Conservation (phyloP, 176 grass and related monocot genomes). For the Otatea glauca region DNA sequence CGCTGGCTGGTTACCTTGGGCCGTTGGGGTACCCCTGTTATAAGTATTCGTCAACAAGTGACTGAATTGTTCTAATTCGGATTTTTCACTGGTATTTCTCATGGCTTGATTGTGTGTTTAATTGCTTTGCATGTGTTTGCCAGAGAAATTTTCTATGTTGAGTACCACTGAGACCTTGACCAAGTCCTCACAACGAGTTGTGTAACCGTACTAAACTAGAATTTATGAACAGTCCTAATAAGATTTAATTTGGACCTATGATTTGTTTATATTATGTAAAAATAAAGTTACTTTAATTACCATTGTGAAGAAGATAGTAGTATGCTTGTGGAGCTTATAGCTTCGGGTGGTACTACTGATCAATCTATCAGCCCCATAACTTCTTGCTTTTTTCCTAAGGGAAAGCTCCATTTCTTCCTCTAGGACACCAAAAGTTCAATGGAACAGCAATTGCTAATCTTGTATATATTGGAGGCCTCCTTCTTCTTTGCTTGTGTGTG, state of each 20-base stretch:
- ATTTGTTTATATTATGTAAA: slow-evolving; percentile 20
- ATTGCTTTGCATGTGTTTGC: slow-evolving; percentile 21
- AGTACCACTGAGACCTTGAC: slow-evolving; percentile 6
- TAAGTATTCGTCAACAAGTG: too few species aligned
- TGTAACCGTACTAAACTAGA: slow-evolving; percentile 39
- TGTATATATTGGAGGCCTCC: too few species aligned
- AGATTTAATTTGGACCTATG: neutral
- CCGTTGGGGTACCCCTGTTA: too few species aligned
- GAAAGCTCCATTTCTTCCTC: neutral
- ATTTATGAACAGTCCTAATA: slow-evolving; percentile 33
- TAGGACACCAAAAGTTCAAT: neutral
- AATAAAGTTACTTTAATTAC: slow-evolving; percentile 22
- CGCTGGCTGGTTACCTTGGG: too few species aligned
- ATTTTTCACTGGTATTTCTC: slow-evolving; percentile 24
- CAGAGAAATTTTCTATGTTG: slow-evolving; percentile 31
- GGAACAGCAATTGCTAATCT: neutral
- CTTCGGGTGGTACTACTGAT: neutral
- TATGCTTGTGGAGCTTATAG: neutral
- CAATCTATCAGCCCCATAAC: neutral
- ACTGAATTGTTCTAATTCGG: neutral
- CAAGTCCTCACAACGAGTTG: slow-evolving; percentile 7
- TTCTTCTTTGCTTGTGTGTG: too few species aligned
- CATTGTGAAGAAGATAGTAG: neutral
- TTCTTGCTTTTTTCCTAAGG: neutral
- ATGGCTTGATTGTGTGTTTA: neutral